Base-by-base conservation (phyloP, 208 protist species). In the Trichomonas tenax region DNA sequence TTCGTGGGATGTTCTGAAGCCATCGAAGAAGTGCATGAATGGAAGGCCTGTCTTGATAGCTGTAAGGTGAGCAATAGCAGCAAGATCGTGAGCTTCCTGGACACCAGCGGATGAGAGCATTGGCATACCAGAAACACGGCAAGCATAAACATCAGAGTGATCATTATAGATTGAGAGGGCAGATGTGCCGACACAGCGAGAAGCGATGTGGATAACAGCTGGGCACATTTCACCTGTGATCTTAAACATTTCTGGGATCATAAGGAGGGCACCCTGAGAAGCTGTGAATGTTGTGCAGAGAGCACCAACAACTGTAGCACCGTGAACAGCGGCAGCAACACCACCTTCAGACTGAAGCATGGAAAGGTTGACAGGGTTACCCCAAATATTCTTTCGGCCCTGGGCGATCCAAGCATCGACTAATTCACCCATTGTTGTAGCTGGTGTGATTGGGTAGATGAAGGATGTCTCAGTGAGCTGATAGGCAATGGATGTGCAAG, bases 21-120 rank as follows among this genome's bases (percentile, higher is more conserved):
- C n/a, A n/a, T n/a, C n/a, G n/a, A n/a, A n/a, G n/a, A n/a, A n/a
- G n/a, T n/a, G n/a, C n/a, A n/a, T n/a, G n/a, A n/a, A n/a, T n/a
- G n/a, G n/a, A n/a, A n/a, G n/a, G n/a, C n/a, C n/a, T n/a, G n/a
- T 63, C 17, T 63, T 63, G 51, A 63, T 63, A 17, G 51, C 17
- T 63, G 51, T 63, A 23, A 63, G n/a, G 95, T 98, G 98, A 46
- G 98, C 49, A 89, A 98, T 97, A 46, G 97, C 40, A 82, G 97
- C 97, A 15, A 98, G 45, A 96, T 98, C 97, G 84, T 97, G 84
- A 36, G 36, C 31, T 97, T 98, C 97, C 90, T 98, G 97, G 9
- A 98, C 97, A 41, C 26, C 96, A 26, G 40, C 41, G 9, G 97
- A 97, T 49, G 49, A 97, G 21, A 98, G 96, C 44, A 98, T 96